Evolutionary conservation across 2,329 filamentous ascomycete genomes (phyloP).

Genomic region (Immersiporthe knoxdaviesiana): DNA sequence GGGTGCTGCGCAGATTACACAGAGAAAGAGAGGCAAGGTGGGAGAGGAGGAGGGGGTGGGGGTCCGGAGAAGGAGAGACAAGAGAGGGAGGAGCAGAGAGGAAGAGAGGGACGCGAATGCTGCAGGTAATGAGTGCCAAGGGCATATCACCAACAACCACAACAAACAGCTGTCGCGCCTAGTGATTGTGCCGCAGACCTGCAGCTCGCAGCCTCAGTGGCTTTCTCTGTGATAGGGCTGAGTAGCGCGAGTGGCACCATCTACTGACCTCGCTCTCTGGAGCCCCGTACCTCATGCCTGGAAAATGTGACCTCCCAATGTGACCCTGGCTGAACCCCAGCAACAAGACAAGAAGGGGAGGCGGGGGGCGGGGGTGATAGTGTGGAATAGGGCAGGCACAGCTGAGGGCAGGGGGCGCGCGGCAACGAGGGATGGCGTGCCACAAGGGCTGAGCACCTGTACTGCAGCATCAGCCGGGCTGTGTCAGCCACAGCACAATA

Average conservation of each 20-base stretch:
- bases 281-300: neutral
- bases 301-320: neutral
- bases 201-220: neutral
- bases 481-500: neutral
- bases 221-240: slow-evolving; percentile 10
- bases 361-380: no score
- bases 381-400: neutral
- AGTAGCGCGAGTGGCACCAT: neutral
- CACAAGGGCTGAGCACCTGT: neutral
- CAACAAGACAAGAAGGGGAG: neutral
- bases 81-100: neutral
- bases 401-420: neutral
- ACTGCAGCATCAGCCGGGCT: neutral
- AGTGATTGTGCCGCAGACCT: neutral
- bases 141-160: neutral
- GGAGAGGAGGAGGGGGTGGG: no score
- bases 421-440: no score
- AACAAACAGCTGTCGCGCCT: neutral
- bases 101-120: neutral
- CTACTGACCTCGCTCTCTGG: neutral
- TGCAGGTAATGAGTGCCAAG: neutral
- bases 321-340: neutral
- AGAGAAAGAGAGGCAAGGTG: neutral
- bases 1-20: neutral
- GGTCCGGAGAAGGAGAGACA: no score